A percentile compares a stretch with the other conserved stretches of the same genome.
These are phyloP conservation scores for Leccinellum albellum DNA, from an alignment of 768 basidiomycete genomes.

Conservation along the genomic window DNA sequence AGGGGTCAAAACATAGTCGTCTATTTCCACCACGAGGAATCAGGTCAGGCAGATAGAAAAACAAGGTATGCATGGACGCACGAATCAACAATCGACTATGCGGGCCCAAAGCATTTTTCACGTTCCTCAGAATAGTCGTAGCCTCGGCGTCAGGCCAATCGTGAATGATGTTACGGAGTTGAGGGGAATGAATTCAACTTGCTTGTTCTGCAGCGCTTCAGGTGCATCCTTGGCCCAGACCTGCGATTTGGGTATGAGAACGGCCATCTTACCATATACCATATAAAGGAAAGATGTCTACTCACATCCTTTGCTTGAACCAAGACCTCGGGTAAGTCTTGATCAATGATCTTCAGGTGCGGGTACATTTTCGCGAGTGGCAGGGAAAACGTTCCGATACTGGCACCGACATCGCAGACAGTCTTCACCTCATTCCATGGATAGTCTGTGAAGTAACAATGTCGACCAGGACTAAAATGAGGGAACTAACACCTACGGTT, in stretches of 20 bases:
- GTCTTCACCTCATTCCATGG: slow-evolving; percentile 24
- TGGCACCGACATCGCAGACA: slow-evolving; percentile 29
- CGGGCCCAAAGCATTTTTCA: slow-evolving; percentile 27
- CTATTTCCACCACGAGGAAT: slow-evolving; percentile 1
- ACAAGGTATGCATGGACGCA: slow-evolving; percentile 11
- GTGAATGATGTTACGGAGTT: slow-evolving; percentile 30
- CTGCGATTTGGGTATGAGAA: not conserved
- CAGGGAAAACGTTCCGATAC: slow-evolving; percentile 27
- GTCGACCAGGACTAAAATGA: not conserved
- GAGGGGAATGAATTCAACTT: slow-evolving; percentile 14
- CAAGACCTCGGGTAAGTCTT: slow-evolving; percentile 30
- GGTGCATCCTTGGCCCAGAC: slow-evolving; percentile 17
- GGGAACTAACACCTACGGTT: slow-evolving; percentile 14
- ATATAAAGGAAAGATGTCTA: not conserved
- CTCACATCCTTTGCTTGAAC: slow-evolving; percentile 19
- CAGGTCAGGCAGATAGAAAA: not conserved
- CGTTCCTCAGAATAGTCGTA: slow-evolving; percentile 27
- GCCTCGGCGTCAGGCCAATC: slow-evolving; percentile 37
- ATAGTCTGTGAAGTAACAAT: slow-evolving; percentile 11
- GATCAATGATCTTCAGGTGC: slow-evolving; percentile 24
- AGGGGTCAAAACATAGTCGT: slow-evolving; percentile 19
- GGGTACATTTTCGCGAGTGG: slow-evolving; percentile 26
- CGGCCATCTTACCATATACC: not conserved
- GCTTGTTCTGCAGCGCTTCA: slow-evolving; percentile 14
- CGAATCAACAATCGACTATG: slow-evolving; percentile 33